phyloP scores from a whole-genome alignment of 208 protist species.

The Crithidia thermophila region DNA sequence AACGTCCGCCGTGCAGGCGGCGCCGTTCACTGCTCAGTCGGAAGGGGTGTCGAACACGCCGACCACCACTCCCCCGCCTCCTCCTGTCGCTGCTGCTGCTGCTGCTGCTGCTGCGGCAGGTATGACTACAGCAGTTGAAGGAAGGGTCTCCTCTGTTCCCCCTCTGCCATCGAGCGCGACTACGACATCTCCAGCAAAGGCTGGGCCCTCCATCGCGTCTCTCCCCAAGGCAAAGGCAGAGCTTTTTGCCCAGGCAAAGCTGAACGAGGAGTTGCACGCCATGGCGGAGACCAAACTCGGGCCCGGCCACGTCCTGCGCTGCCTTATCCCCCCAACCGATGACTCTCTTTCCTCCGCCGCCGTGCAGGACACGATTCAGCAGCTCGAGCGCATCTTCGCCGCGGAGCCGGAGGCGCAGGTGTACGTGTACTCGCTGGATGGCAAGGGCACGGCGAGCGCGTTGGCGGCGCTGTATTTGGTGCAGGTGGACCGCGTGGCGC shows the following conservation, averaged over 20 bases:
- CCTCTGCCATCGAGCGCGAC: no score
- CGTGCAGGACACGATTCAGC: conserved; percentile 6
- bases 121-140: no score
- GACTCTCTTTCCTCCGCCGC: neutral
- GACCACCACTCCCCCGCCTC: no score
- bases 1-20: no score
- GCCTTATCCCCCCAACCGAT: conserved; percentile 4
- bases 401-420: conserved; percentile 19
- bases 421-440: conserved; percentile 35
- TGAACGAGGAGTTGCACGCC: conserved; percentile 6
- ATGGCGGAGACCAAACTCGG: conserved; percentile 1
- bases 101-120: no score
- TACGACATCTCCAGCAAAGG: no score
- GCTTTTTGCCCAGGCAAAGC: neutral
- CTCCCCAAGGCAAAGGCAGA: neutral
- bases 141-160: no score
- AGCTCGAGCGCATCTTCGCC: conserved; percentile 8
- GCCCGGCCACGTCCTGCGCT: conserved; percentile 15
- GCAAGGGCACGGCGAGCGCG: conserved; percentile 33
- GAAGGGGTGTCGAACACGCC: no score
- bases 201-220: neutral
- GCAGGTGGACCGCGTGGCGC: conserved; percentile 20
- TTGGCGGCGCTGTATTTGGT: conserved; percentile 32
- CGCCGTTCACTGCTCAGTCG: no score
- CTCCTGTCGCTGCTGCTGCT: no score